Conservation (phyloP, 2,329 filamentous ascomycete species). For the Macrophomina pseudophaseolina region DNA sequence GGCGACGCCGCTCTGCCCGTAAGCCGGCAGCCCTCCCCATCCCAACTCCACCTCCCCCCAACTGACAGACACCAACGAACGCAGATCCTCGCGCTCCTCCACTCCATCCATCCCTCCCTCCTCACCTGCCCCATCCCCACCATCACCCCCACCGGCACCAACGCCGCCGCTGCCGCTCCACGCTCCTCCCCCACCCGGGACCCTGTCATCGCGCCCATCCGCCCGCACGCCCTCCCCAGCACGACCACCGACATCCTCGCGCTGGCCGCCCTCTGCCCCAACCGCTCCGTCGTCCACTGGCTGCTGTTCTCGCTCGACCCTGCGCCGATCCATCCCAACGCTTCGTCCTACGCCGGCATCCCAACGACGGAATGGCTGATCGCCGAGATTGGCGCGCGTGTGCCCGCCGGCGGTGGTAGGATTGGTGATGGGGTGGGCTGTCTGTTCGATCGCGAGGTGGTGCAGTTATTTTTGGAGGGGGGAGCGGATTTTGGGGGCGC, state of each 20-base stretch:
- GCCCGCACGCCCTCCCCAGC: background rate
- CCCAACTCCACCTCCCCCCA: too few relatives aligned
- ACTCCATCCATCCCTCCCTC: too few relatives aligned
- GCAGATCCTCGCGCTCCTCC: too few relatives aligned
- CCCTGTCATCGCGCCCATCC: too few relatives aligned
- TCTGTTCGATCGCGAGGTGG: background rate
- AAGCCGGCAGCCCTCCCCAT: too few relatives aligned
- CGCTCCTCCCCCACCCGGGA: background rate
- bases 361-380: background rate
- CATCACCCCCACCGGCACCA: too few relatives aligned
- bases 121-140: too few relatives aligned
- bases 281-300: background rate
- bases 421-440: background rate
- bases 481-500: background rate
- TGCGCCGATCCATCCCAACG: background rate
- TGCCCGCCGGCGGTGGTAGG: too few relatives aligned
- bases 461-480: background rate
- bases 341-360: background rate
- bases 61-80: too few relatives aligned
- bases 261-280: background rate
- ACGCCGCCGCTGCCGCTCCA: background rate
- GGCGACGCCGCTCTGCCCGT: too few relatives aligned
- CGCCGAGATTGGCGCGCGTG: background rate
- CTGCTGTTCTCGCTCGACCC: background rate
- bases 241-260: background rate